These are phyloP conservation scores for Pythium insidiosum DNA, from an alignment of 352 stramenopile species.

Conservation along the genomic window DNA sequence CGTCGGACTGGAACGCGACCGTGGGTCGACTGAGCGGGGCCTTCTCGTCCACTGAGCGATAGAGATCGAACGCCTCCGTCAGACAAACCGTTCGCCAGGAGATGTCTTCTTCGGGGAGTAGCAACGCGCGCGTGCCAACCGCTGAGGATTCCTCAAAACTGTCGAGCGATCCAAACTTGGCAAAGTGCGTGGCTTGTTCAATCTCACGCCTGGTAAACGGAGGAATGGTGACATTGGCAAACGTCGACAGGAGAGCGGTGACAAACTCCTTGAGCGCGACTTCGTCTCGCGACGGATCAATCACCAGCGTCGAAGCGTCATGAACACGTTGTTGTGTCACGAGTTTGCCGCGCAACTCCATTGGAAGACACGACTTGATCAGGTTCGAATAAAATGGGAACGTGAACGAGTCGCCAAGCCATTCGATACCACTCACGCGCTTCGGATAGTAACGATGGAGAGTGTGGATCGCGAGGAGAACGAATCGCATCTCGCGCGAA, in stretches of 20 bases:
- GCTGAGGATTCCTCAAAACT: background rate
- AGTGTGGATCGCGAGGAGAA: conserved; percentile 16
- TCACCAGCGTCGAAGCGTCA: too few species aligned
- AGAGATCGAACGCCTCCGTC: too few species aligned
- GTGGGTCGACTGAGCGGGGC: background rate
- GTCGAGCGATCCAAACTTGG: conserved; percentile 16
- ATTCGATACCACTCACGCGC: conserved; percentile 14
- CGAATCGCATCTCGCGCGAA: conserved; percentile 14
- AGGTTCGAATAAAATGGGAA: conserved; percentile 10
- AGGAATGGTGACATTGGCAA: conserved; percentile 20
- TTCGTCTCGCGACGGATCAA: conserved; percentile 19
- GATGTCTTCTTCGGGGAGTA: conserved; percentile 8
- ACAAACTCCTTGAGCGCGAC: conserved; percentile 19
- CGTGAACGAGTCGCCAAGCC: conserved; percentile 9
- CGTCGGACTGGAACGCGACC: conserved; percentile 13
- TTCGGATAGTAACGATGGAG: conserved; percentile 19
- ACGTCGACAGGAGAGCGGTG: conserved; percentile 16
- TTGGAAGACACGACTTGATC: too few species aligned
- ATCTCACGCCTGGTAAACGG: conserved; percentile 26
- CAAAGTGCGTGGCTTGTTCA: conserved; percentile 21
- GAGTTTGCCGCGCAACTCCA: too few species aligned
- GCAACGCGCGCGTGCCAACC: conserved; percentile 11
- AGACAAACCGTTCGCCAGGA: too few species aligned
- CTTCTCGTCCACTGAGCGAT: conserved; percentile 1
- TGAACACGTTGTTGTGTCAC: too few species aligned